Evolutionary conservation across 768 basidiomycete genomes (phyloP).

Genomic region (Cubamyces lactineus): DNA sequence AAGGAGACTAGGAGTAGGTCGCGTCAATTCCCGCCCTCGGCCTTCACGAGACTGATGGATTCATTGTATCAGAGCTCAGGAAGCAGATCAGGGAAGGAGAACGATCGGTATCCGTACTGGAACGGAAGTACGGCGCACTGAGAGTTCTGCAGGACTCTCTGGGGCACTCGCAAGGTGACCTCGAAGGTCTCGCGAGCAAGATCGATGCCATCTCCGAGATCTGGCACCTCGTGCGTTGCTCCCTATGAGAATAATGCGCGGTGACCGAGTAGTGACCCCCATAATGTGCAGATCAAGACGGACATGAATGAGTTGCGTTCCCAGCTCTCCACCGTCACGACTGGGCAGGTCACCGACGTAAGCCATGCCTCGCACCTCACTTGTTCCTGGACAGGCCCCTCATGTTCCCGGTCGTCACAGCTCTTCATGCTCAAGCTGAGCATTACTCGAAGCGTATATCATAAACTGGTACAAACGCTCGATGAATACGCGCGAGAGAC

Average conservation of each 20-base stretch:
- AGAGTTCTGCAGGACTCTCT: background rate
- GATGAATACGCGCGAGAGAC: background rate
- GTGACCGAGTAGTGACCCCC: background rate
- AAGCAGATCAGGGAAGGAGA: background rate
- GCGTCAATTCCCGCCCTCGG: background rate
- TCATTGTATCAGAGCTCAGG: background rate
- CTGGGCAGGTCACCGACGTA: no score
- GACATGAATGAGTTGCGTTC: background rate
- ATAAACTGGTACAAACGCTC: background rate
- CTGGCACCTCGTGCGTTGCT: background rate
- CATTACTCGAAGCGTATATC: background rate
- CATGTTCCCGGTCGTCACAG: background rate
- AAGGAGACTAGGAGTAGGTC: background rate
- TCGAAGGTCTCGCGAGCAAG: background rate
- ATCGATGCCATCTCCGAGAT: background rate
- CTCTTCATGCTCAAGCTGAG: background rate
- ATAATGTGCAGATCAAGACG: background rate
- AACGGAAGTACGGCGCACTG: background rate
- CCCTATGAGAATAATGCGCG: background rate
- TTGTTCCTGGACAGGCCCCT: no score
- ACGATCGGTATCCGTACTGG: background rate
- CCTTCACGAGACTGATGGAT: background rate
- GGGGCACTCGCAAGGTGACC: no score
- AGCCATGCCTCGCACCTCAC: no score
- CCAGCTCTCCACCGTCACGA: background rate